These are phyloP conservation scores for Pichia scutulata DNA, from an alignment of 805 yeast genomes.

Conservation along the genomic window DNA sequence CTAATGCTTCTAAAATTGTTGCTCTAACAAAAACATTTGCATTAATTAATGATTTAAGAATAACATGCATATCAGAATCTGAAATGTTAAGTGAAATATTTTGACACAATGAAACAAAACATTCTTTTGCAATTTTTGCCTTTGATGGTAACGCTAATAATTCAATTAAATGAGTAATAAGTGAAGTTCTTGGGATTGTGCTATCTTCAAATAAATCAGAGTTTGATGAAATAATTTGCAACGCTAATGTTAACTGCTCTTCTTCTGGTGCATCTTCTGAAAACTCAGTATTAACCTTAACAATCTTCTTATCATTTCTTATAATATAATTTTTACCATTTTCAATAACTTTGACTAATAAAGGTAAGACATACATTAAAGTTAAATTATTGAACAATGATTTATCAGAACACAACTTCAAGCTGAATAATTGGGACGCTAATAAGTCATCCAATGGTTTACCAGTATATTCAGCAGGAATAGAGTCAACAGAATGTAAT, in stretches of 20 bases:
- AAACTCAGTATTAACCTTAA: conserved; percentile 53
- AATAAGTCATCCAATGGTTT: conserved; percentile 49
- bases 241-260: conserved; percentile 69
- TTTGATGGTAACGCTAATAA: conserved; percentile 69
- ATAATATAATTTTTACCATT: conserved; percentile 53
- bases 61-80: conserved; percentile 46
- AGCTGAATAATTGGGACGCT: conserved; percentile 63
- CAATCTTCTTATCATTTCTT: conserved; percentile 42
- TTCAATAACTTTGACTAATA: conserved; percentile 59
- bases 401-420: conserved; percentile 69
- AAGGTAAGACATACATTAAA: conserved; percentile 67
- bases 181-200: conserved; percentile 59
- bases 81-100: conserved; percentile 59
- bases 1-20: conserved; percentile 75
- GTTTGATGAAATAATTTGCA: conserved; percentile 67
- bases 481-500: conserved; percentile 37
- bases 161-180: conserved; percentile 54
- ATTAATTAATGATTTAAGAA: conserved; percentile 50
- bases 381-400: conserved; percentile 60
- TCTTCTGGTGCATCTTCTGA: conserved; percentile 82
- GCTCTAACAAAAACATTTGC: conserved; percentile 67
- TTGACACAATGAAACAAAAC: conserved; percentile 70
- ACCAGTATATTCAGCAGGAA: conserved; percentile 39
- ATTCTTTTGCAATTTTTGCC: conserved; percentile 76
- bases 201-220: conserved; percentile 60